Base-by-base conservation (phyloP, 1,139 yeast genomes). In the Candida glucosophila region DNA sequence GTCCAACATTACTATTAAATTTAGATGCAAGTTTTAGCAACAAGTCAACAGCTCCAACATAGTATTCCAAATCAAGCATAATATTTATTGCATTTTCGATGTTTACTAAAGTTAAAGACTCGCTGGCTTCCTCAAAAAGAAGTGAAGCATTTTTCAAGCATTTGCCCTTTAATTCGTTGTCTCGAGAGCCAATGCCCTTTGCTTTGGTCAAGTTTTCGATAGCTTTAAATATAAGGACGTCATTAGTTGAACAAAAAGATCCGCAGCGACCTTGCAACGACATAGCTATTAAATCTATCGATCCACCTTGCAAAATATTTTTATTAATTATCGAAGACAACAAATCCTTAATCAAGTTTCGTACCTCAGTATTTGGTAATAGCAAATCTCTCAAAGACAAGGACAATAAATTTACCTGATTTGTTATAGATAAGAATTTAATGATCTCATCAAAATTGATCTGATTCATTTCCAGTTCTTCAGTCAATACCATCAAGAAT, bases 211-310 rank as follows among this genome's bases (percentile, higher is more conserved):
- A 61, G 46, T 81, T 85, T 48, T 92, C 98, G 41, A 86, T 75
- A 0, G 97, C 98, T 52, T 90, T 82, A 61, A 88, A 92, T 14
- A 92, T 82, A 33, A 86, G 68, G 16, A 90, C 96, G 53, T 92
- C 98, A 41, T 82, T 85, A 8, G 94, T 75, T 0, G 96, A 85
- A 45, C 97, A 92, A 52, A 86, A 92, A 2, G 95, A 78, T 2
- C 95, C 95, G 59, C 98, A 92, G 37, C 93, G 77, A 28, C 83
- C 92, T 51, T 90, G 95, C 28, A 92, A 61, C 2, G 92, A 77
- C 17, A 78, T 74, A 1, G 97, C 93, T 30, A 90, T 85, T 28
- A 79, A 66, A 47, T 90, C 98, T 27, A 92, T 90, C 1, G 94
- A 80, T 3, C 86, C 92, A n/a, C 98, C 98, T 40, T 82, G 76